Base-by-base conservation (phyloP, 306 rosid genomes). In the Citrullus colocynthis region DNA sequence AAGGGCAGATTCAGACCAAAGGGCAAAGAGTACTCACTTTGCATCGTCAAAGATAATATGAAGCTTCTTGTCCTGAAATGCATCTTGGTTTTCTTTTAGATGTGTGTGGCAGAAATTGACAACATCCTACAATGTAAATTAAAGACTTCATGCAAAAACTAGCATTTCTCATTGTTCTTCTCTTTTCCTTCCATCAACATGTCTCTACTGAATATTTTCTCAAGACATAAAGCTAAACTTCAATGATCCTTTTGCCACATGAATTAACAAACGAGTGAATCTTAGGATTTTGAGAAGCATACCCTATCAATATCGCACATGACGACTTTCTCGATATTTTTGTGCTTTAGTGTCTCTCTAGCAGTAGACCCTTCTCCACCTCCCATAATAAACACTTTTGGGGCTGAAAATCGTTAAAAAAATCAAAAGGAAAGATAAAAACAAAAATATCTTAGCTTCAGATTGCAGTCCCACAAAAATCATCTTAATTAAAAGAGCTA, bases 301-400 rank as follows among this genome's bases (percentile, higher is more conserved):
- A 81, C 87, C 76, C 28, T 67, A 18, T 78, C 87, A 78, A 81
- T 81, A 45, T 81, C 87, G 63, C 87, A 84, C 84, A 84, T 78
- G n/a, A 84, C 49, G 39, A 84, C 81, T 51, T 78, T 78, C 75
- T 78, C 84, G 0, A 67, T 11, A 30, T 36, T 37, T 65, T 75
- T 78, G 59, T 81, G 82, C 78, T 49, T 84, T 21, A 84, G 80
- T 44, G 71, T 58, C 78, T 78, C 87, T 69, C 84, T 78, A 7
- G 78, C 85, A 15, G 82, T 78, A 7, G 73, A 81, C 28, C 85
- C 87, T 78, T 81, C 84, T 14, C 87, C 84, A 14, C 82, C 84
- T 78, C 84, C 87, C 84, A 84, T 74, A 49, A 81, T 81, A 67
- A 74, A 84, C 34, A 78, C 56, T 4, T 78, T 78, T 80, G 15